Conservation (phyloP, 352 stramenopile species). For the Globisporangium camurandrum region DNA sequence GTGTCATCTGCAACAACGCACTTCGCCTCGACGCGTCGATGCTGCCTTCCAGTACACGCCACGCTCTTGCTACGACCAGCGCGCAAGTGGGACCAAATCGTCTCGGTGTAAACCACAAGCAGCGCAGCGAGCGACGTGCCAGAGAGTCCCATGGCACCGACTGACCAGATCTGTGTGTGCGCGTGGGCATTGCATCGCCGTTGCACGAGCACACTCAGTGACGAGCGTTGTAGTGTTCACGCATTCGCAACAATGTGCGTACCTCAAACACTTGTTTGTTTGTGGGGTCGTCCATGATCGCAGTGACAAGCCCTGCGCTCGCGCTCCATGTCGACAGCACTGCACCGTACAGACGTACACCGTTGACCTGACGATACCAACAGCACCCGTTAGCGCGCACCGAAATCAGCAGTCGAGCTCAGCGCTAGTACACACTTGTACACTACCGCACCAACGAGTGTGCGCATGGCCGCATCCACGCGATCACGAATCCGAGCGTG, state of each 20-base stretch:
- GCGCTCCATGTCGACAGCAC: slow-evolving; percentile 38
- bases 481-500: slow-evolving; percentile 22
- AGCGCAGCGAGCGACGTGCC: slow-evolving; percentile 25
- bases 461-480: slow-evolving; percentile 38
- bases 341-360: slow-evolving; percentile 32
- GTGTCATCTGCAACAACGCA: no score
- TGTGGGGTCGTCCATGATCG: slow-evolving; percentile 32
- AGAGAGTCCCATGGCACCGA: slow-evolving; percentile 44
- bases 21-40: no score
- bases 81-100: slow-evolving; percentile 40
- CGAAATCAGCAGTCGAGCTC: no score
- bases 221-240: neutral
- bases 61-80: no score
- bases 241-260: neutral
- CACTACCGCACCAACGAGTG: slow-evolving; percentile 38
- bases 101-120: slow-evolving; percentile 38
- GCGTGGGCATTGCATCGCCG: neutral
- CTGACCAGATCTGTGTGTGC: slow-evolving; percentile 33
- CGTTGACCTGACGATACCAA: slow-evolving; percentile 29
- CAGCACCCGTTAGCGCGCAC: neutral
- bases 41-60: neutral
- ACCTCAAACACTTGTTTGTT: slow-evolving; percentile 40
- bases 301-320: slow-evolving; percentile 22
- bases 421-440: no score
- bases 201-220: neutral